Percentiles rank a stretch among this genome's conserved stretches.
Conservation (phyloP, 768 basidiomycete genomes). For the Chiua virens region DNA sequence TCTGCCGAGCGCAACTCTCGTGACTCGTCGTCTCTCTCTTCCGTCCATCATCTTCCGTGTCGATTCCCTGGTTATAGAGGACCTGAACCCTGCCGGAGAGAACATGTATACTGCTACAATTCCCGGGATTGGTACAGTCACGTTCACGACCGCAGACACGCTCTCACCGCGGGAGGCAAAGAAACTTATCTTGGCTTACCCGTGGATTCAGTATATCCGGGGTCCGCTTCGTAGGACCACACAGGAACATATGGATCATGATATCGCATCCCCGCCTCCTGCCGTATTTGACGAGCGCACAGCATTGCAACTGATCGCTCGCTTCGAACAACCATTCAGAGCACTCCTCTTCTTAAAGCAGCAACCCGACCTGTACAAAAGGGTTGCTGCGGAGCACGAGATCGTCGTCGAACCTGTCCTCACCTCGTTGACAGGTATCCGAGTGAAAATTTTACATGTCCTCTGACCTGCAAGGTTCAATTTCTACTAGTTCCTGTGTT, state of each 20-base stretch:
- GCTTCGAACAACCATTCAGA: constrained; percentile 4
- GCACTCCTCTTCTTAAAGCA: constrained; percentile 4
- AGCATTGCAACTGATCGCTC: constrained; percentile 3
- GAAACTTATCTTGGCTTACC: constrained; percentile 1
- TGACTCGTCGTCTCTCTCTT: constrained; percentile 3
- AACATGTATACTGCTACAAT: not conserved
- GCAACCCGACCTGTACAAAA: constrained; percentile 15
- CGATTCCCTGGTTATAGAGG: not conserved
- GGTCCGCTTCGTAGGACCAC: not conserved
- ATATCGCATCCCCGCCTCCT: not conserved
- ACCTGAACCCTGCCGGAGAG: not conserved
- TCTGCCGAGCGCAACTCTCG: not conserved
- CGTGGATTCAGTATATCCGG: constrained; percentile 6
- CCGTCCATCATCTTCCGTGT: constrained; percentile 4
- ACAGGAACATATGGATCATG: not conserved
- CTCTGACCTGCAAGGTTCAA: not conserved
- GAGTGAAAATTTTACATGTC: constrained; percentile 1
- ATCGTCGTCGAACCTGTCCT: constrained; percentile 1
- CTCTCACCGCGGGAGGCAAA: not conserved
- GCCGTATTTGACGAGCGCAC: not conserved
- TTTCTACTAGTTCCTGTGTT: too few relatives aligned
- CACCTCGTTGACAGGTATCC: not conserved
- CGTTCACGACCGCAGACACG: not conserved
- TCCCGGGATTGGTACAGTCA: not conserved
- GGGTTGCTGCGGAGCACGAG: constrained; percentile 4